These are phyloP conservation scores for Eutreptiella sp. DNA, from an alignment of 208 protist genomes.

Conservation along the genomic window DNA sequence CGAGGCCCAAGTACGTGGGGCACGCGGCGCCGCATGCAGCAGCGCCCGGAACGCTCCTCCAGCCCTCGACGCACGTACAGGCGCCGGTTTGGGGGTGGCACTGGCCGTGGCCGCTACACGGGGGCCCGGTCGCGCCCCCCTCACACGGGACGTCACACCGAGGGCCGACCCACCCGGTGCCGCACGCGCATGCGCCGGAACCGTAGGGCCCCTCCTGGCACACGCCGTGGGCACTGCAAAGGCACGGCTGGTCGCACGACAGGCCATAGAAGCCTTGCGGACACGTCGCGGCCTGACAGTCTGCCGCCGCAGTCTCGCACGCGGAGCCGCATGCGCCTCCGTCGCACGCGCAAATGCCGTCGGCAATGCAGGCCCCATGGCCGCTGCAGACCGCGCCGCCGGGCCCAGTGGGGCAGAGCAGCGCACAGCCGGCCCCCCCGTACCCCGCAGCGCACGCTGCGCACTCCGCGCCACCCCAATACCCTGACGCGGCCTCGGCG, in stretches of 20 bases:
- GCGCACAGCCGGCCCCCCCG: constrained; percentile 9
- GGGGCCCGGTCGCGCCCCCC: no score
- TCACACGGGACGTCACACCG: no score
- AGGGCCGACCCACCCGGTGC: no score
- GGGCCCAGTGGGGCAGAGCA: background rate
- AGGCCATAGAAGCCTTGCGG: constrained; percentile 13
- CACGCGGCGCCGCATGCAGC: background rate
- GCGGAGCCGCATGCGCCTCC: no score
- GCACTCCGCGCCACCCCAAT: constrained; percentile 17
- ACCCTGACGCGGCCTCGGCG: background rate
- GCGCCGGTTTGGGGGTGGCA: background rate
- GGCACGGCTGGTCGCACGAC: constrained; percentile 7
- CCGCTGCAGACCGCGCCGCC: background rate
- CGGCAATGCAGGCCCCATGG: constrained; percentile 25
- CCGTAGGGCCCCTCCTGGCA: no score
- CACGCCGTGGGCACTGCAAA: no score
- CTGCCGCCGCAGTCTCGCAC: no score
- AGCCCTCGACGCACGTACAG: background rate
- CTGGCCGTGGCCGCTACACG: background rate
- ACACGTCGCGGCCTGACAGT: no score
- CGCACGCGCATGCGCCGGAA: no score
- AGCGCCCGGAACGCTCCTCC: background rate
- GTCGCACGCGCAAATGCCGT: no score
- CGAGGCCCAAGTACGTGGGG: background rate
- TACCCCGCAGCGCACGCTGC: constrained; percentile 11